Percentiles rank a stretch among this genome's conserved stretches.
Conservation (phyloP, 202 grass and related monocot species). For the Carex sylvatica region DNA sequence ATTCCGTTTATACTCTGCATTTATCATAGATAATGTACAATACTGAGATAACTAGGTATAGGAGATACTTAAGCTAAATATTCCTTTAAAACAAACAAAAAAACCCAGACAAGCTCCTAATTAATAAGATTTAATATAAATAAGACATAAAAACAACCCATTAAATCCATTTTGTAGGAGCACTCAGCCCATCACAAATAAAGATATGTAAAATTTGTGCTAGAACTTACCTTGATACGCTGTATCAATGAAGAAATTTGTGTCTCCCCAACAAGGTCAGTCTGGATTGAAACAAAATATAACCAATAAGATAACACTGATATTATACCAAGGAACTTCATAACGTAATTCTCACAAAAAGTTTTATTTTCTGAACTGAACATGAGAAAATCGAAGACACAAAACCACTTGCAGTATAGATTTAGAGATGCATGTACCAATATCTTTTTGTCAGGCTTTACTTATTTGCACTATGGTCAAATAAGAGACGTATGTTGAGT, state of each 20-base stretch:
- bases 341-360: background rate
- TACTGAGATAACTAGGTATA: background rate
- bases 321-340: slow-evolving; percentile 12
- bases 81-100: slow-evolving; percentile 9
- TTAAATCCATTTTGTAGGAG: background rate
- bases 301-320: slow-evolving; percentile 18
- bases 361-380: background rate
- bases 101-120: background rate
- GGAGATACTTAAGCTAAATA: background rate
- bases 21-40: background rate
- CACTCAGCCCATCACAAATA: background rate
- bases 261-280: slow-evolving; percentile 82
- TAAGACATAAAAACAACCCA: background rate
- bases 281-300: slow-evolving; percentile 45
- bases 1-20: slow-evolving; percentile 86
- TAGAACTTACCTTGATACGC: slow-evolving; percentile 62
- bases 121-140: background rate
- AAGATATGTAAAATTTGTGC: background rate
- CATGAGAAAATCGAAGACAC: background rate
- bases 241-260: slow-evolving; percentile 83
- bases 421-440: background rate
- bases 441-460: background rate
- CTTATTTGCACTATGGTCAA: background rate
- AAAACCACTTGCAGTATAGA: background rate
- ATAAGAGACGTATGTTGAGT: background rate